These are phyloP conservation scores for Apophysomyces ossiformis DNA, from an alignment of 371 early-diverging fungal genomes.

Conservation along the genomic window DNA sequence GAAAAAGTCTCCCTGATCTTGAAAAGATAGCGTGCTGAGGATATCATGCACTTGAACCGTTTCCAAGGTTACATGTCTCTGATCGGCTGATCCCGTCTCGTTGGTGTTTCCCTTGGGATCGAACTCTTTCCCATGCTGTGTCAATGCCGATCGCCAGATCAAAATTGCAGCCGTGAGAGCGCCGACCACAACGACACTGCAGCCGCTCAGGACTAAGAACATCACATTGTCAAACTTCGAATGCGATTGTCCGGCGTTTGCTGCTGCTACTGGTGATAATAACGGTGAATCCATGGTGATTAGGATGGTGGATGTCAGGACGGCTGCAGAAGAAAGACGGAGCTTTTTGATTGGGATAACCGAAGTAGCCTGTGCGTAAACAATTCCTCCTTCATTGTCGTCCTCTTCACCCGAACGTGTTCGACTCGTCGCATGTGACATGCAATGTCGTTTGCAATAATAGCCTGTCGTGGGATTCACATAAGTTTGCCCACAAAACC, in stretches of 20 bases:
- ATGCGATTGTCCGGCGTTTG: not conserved
- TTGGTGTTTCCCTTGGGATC: not conserved
- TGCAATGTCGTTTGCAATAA: not conserved
- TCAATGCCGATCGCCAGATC: not conserved
- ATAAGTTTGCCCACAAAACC: not conserved
- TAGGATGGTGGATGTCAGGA: not conserved
- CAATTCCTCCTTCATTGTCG: not conserved
- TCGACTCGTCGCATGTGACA: not conserved
- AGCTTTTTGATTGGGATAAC: not conserved
- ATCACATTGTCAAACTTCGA: not conserved
- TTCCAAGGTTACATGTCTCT: not conserved
- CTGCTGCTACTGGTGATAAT: not conserved
- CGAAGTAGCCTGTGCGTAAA: not conserved
- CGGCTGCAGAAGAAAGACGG: not conserved
- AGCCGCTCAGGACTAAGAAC: not conserved
- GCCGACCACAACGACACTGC: not conserved
- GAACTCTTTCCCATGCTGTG: not conserved
- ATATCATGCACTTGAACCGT: not conserved
- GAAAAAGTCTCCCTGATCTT: not conserved
- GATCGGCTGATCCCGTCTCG: not conserved
- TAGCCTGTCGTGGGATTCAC: not conserved
- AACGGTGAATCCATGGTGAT: not conserved
- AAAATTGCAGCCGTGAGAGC: conserved; percentile 1
- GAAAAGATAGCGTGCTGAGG: not conserved
- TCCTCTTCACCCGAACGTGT: no score